Evolutionary conservation across 169 alveolate genomes (phyloP), one percentile per base, ranked within the genome.

Genomic region (Cryptosporidium parvum): DNA sequence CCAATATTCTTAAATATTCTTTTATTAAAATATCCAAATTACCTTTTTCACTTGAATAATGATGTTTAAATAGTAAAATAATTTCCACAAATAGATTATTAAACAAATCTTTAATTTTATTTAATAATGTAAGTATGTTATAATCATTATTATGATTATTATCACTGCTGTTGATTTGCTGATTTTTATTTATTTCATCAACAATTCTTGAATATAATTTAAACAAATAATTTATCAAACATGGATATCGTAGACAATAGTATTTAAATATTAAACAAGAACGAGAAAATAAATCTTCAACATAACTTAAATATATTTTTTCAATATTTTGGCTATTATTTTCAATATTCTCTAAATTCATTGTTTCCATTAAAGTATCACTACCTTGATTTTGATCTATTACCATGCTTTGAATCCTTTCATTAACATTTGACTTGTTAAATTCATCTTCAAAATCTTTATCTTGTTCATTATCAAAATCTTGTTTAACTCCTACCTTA

Each of bases 161-260:
- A 42, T 42, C 48, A 67, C 3, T 31, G 0, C 6, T 33, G 16
- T 8, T 42, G 7, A 7, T 12, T 21, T 67, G 52, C n/a, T 67
- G 84, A 23, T n/a, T 23, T 52, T 29, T 70, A 39, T 23, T 5
- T 31, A 44, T 44, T 18, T 10, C 65, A 44, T 23, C 7, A 5
- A 45, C 44, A 29, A 70, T 23, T 31, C 65, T 70, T 29, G 29
- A 48, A 14, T 45, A 45, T 45, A 70, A 44, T 8, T 16, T n/a
- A 21, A 80, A 42, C 26, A 80, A 29, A 7, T 26, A 45, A 37
- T 80, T 35, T 12, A 80, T 80, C 39, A 80, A 31, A 3, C n/a
- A 23, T 35, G 89, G 89, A 42, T 80, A 62, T 29, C 65, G 42
- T 31, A 80, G 16, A 37, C 80, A 80, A 39, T 65, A 62, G 0